Evolutionary conservation across 345 rosid genomes (phyloP).

Genomic region (Corchorus capsularis): DNA sequence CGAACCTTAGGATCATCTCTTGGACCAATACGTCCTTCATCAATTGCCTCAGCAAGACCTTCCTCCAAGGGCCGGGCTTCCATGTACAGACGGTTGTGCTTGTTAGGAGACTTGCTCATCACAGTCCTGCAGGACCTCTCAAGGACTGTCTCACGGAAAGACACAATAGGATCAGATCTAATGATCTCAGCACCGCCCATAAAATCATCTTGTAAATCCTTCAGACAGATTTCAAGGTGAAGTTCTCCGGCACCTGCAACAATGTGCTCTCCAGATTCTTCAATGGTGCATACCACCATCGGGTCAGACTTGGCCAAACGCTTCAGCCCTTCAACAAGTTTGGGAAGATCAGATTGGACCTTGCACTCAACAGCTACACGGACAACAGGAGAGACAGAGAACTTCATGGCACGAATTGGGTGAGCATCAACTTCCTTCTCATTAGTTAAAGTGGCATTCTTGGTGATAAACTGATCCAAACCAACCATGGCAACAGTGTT

Average conservation of each 20-base stretch:
- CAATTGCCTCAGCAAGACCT: slow-evolving; percentile 60
- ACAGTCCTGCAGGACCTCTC: slow-evolving; percentile 49
- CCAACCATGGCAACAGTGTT: slow-evolving; percentile 69
- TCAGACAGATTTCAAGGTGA: slow-evolving; percentile 57
- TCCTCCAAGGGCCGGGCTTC: slow-evolving; percentile 58
- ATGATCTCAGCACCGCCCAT: slow-evolving; percentile 55
- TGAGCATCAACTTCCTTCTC: slow-evolving; percentile 69
- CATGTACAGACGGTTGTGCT: slow-evolving; percentile 64
- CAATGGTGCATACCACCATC: slow-evolving; percentile 70
- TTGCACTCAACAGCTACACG: slow-evolving; percentile 68
- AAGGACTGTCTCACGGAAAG: slow-evolving; percentile 64
- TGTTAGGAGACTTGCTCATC: slow-evolving; percentile 64
- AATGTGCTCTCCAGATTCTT: slow-evolving; percentile 72
- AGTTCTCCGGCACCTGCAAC: slow-evolving; percentile 63
- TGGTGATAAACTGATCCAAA: slow-evolving; percentile 59
- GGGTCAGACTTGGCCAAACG: slow-evolving; percentile 64
- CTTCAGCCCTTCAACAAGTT: slow-evolving; percentile 77
- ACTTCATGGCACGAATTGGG: too few relatives aligned
- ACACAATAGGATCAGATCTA: slow-evolving; percentile 56
- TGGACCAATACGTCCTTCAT: slow-evolving; percentile 54
- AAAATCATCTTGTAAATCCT: slow-evolving; percentile 53
- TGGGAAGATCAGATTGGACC: slow-evolving; percentile 71
- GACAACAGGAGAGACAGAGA: slow-evolving; percentile 19
- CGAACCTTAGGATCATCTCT: slow-evolving; percentile 58
- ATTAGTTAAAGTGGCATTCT: slow-evolving; percentile 73